Conservation (phyloP, 495 filamentous ascomycete species). For the Aspergillus indologenus region DNA sequence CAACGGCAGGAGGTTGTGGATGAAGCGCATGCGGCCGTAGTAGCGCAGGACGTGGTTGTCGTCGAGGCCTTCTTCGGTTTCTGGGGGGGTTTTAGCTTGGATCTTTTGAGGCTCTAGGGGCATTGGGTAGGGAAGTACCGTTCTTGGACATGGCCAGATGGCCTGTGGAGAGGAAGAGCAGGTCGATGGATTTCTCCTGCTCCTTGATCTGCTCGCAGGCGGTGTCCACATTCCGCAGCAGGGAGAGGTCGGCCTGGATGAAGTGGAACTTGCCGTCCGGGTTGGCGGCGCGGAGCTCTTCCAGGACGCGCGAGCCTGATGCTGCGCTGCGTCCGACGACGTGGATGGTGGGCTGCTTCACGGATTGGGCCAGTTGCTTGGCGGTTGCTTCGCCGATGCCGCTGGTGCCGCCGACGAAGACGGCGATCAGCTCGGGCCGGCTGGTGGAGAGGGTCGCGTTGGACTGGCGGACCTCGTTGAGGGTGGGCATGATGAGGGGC, state of each 20-base stretch:
- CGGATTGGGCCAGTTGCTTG: constrained; percentile 49
- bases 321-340: constrained; percentile 47
- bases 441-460: constrained; percentile 23
- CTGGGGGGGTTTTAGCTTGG: constrained; percentile 23
- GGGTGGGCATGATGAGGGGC: constrained; percentile 11
- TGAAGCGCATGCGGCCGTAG: constrained; percentile 64
- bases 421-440: constrained; percentile 44
- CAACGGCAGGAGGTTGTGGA: constrained; percentile 59
- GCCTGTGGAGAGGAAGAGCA: constrained; percentile 50
- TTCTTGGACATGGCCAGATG: constrained; percentile 11
- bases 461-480: constrained; percentile 15
- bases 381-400: constrained; percentile 59
- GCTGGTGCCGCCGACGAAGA: constrained; percentile 61
- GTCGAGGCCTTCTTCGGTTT: constrained; percentile 59
- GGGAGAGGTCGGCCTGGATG: constrained; percentile 54
- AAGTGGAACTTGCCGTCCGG: constrained; percentile 46
- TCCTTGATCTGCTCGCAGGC: constrained; percentile 53
- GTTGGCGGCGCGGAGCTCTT: constrained; percentile 37
- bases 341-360: constrained; percentile 39
- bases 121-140: constrained; percentile 18
- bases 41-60: constrained; percentile 50
- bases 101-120: too few species aligned
- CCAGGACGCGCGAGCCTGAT: constrained; percentile 33
- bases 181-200: constrained; percentile 56
- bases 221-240: constrained; percentile 59